Conservation (phyloP, 1,139 yeast species). For the Pichia inconspicua region DNA sequence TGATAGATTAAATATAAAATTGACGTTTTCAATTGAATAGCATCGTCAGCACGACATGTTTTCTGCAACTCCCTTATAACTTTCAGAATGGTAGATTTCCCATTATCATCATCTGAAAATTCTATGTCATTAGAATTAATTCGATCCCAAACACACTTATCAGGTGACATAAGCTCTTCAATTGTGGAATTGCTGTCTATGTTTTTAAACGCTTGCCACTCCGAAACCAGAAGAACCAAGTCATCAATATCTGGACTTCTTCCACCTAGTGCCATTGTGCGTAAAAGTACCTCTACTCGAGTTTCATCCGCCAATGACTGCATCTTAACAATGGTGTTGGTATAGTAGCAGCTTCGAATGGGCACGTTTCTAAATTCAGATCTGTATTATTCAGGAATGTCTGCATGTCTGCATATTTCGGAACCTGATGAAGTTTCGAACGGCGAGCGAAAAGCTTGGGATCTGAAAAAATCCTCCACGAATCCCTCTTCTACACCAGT, state of each 20-base stretch:
- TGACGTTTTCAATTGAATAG: neutral
- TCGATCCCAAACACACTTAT: slow-evolving; percentile 2
- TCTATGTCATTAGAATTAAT: neutral
- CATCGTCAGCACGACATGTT: too few species aligned
- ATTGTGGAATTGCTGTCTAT: neutral
- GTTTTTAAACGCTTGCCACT: slow-evolving; percentile 2
- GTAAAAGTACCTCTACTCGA: neutral
- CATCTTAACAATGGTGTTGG: neutral
- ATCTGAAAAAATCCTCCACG: neutral
- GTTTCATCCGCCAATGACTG: neutral
- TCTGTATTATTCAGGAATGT: neutral
- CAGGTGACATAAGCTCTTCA: neutral
- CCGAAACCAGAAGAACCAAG: slow-evolving; percentile 1
- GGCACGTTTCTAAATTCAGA: neutral
- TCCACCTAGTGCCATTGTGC: slow-evolving; percentile 1
- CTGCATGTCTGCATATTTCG: neutral
- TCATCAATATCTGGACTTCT: slow-evolving; percentile 2
- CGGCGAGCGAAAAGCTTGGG: too few species aligned
- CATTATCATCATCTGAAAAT: neutral
- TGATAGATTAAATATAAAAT: slow-evolving; percentile 4
- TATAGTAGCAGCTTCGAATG: too few species aligned
- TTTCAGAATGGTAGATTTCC: neutral
- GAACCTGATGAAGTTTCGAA: neutral
- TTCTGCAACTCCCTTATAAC: neutral
- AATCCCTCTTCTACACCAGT: neutral